Evolutionary conservation across 441 rosid species (phyloP).

Genomic region (Bruguiera hainesii): DNA sequence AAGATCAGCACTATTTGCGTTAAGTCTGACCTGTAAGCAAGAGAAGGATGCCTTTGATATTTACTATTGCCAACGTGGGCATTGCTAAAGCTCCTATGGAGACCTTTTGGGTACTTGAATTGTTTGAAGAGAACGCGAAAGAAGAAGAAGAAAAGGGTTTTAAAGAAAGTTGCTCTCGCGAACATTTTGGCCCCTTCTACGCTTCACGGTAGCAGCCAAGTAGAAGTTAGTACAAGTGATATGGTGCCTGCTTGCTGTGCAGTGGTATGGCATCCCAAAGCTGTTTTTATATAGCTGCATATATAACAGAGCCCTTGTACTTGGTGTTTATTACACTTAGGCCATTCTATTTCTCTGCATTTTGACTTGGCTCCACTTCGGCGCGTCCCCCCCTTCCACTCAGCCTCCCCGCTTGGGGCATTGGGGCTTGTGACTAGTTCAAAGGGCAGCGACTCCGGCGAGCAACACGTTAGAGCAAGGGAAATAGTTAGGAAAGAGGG

Average conservation of each 20-base stretch:
- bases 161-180: slow-evolving; percentile 35
- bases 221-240: not conserved
- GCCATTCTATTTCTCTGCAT: no score
- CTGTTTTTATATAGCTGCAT: not conserved
- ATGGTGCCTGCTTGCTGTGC: not conserved
- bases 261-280: not conserved
- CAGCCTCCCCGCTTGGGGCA: no score
- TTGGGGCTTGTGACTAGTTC: no score
- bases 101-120: slow-evolving; percentile 33
- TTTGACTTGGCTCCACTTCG: no score
- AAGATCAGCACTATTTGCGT: slow-evolving; percentile 36
- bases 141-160: slow-evolving; percentile 40
- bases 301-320: not conserved
- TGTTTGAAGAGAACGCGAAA: slow-evolving; percentile 33
- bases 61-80: slow-evolving; percentile 16
- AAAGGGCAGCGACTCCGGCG: no score
- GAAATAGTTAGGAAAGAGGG: no score
- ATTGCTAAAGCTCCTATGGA: slow-evolving; percentile 29
- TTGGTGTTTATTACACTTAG: not conserved
- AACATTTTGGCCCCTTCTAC: slow-evolving; percentile 23
- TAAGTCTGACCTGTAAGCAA: slow-evolving; percentile 29
- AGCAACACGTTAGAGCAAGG: no score
- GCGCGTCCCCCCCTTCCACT: no score
- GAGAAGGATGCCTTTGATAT: slow-evolving; percentile 39
- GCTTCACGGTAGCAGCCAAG: not conserved